A percentile compares a stretch with the other conserved stretches of the same genome.
phyloP scores from a whole-genome alignment of 2,329 filamentous ascomycete genomes.

The Ophiostoma australiae region DNA sequence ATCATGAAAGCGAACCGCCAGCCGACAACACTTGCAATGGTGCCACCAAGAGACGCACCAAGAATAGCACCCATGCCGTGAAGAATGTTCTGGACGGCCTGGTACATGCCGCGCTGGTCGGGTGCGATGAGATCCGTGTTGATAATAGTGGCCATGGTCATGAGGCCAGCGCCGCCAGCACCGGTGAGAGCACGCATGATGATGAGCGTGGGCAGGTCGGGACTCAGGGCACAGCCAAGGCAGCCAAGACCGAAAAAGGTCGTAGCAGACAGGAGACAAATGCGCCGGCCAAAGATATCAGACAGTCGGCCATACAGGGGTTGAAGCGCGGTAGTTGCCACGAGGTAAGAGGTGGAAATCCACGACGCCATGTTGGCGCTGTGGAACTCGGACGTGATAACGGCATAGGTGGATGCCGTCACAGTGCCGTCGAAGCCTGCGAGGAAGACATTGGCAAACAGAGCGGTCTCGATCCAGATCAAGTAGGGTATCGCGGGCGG shows the following conservation, averaged over 20 bases:
- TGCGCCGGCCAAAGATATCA: slow-evolving; percentile 62
- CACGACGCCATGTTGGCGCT: slow-evolving; percentile 50
- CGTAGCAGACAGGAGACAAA: slow-evolving; percentile 58
- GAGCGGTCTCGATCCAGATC: slow-evolving; percentile 54
- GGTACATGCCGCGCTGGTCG: slow-evolving; percentile 66
- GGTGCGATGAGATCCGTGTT: slow-evolving; percentile 67
- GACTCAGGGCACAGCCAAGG: slow-evolving; percentile 52
- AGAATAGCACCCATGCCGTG: slow-evolving; percentile 63
- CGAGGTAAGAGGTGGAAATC: slow-evolving; percentile 59
- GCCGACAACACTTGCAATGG: slow-evolving; percentile 59
- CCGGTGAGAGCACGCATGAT: slow-evolving; percentile 43
- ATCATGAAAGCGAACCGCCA: slow-evolving; percentile 65
- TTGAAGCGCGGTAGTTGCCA: slow-evolving; percentile 70
- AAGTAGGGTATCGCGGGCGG: slow-evolving; percentile 39
- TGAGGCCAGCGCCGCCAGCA: slow-evolving; percentile 68
- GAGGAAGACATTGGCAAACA: slow-evolving; percentile 61
- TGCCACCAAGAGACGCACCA: slow-evolving; percentile 66
- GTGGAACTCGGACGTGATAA: slow-evolving; percentile 47
- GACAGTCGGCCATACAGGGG: slow-evolving; percentile 53
- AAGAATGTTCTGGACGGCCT: slow-evolving; percentile 67
- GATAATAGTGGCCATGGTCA: slow-evolving; percentile 63
- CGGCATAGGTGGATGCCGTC: slow-evolving; percentile 67
- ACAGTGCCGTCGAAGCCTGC: slow-evolving; percentile 67
- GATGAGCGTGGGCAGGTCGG: slow-evolving; percentile 49
- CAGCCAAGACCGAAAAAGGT: slow-evolving; percentile 35